phyloP scores from a whole-genome alignment of 345 rosid genomes.

The Xanthoceras sorbifolium region DNA sequence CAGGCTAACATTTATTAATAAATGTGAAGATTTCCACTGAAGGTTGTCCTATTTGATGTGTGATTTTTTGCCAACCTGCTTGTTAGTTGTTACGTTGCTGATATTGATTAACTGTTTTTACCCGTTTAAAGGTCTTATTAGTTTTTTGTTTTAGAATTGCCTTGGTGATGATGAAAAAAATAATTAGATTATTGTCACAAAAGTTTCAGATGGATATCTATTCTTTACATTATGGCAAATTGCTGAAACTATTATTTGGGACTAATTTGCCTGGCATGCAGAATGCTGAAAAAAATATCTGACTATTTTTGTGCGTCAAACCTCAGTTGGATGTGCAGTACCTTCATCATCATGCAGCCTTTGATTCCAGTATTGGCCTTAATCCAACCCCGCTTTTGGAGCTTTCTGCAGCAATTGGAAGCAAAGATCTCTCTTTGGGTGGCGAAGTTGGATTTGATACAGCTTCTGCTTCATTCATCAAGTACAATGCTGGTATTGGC shows the following conservation, averaged over 20 bases:
- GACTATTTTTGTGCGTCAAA: conserved; percentile 14
- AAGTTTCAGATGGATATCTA: not conserved
- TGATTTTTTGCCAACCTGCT: not conserved
- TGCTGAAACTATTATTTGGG: conserved; percentile 5
- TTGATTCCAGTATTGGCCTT: conserved; percentile 74
- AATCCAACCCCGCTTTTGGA: conserved; percentile 75
- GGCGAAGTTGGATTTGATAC: conserved; percentile 83
- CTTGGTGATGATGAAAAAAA: not conserved
- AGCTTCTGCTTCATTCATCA: conserved; percentile 62
- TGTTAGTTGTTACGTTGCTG: not conserved
- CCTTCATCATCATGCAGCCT: conserved; percentile 70
- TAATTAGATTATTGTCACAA: not conserved
- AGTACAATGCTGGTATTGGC: conserved; percentile 72
- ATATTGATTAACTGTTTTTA: not conserved
- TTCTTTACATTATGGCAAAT: not conserved
- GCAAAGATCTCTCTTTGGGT: conserved; percentile 58
- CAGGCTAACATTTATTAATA: not conserved
- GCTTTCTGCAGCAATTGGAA: conserved; percentile 77
- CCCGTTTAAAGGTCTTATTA: not conserved
- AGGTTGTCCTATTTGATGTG: not conserved
- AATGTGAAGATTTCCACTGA: not conserved
- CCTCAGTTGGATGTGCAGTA: conserved; percentile 80
- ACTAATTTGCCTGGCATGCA: not conserved
- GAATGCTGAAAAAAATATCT: conserved; percentile 5
- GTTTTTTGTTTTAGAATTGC: not conserved